Evolutionary conservation across 257 asterid genomes (phyloP).

Genomic region (Jacaranda copaia): DNA sequence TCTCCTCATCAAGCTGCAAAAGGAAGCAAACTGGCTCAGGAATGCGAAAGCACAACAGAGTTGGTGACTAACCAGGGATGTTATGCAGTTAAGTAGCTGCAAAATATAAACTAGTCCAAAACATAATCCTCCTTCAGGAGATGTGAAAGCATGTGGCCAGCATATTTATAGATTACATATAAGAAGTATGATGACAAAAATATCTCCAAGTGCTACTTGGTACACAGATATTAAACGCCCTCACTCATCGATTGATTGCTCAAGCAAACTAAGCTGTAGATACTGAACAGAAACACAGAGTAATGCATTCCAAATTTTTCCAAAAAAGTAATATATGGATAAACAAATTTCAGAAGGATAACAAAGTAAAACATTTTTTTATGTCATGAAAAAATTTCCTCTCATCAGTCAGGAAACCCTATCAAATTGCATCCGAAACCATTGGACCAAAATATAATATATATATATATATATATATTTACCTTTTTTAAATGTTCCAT

Average conservation of each 20-base stretch:
- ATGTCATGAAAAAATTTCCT: conserved; percentile 17
- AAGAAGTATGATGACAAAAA: not conserved
- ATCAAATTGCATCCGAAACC: conserved; percentile 1
- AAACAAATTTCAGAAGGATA: not conserved
- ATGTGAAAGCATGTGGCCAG: not conserved
- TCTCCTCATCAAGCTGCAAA: conserved; percentile 90
- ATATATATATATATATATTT: too few relatives aligned
- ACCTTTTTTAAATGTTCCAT: conserved; percentile 75
- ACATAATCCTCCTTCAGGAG: conserved; percentile 1
- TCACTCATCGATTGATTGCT: conserved; percentile 18
- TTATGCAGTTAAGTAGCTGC: not conserved
- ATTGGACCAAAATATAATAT: conserved; percentile 10
- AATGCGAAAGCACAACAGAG: conserved; percentile 18
- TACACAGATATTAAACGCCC: not conserved
- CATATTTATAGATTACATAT: not conserved
- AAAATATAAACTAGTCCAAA: conserved; percentile 11
- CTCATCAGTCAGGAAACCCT: not conserved
- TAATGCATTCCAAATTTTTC: conserved; percentile 11
- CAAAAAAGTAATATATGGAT: not conserved
- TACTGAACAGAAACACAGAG: not conserved
- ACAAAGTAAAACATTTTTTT: conserved; percentile 4
- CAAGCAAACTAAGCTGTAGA: not conserved
- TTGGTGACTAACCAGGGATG: conserved; percentile 2
- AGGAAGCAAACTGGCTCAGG: conserved; percentile 39
- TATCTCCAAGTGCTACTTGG: conserved; percentile 16